These are phyloP conservation scores for Coniochaeta prunicola DNA, from an alignment of 2,329 filamentous ascomycete genomes.

Conservation along the genomic window DNA sequence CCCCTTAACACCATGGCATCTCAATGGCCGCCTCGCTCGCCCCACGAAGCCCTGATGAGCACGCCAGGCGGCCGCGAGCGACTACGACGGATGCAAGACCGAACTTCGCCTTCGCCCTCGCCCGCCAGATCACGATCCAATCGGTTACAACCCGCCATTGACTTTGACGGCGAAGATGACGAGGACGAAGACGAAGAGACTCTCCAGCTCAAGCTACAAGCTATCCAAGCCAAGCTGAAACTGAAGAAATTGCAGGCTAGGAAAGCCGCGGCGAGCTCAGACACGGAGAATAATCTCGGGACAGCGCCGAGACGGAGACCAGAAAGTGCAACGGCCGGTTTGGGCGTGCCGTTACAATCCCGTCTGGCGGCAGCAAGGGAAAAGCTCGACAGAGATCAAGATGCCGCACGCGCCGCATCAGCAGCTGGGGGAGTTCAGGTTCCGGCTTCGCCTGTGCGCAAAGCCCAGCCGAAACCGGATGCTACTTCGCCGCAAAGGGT, in stretches of 20 bases:
- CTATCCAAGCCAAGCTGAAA: constrained; percentile 81
- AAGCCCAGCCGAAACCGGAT: constrained; percentile 37
- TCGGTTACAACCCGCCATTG: constrained; percentile 23
- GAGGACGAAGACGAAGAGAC: constrained; percentile 85
- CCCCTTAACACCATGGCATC: constrained; percentile 26
- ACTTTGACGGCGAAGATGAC: constrained; percentile 29
- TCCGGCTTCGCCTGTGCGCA: constrained; percentile 64
- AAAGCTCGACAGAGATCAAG: constrained; percentile 15
- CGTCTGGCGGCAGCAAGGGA: constrained; percentile 13
- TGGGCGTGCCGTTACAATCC: constrained; percentile 17
- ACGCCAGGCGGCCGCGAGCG: constrained; percentile 75
- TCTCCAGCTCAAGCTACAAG: constrained; percentile 75
- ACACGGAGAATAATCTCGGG: not conserved
- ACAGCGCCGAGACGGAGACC: not conserved
- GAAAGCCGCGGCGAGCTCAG: constrained; percentile 24
- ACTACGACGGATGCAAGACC: constrained; percentile 60
- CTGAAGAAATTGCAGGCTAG: constrained; percentile 77
- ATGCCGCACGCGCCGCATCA: constrained; percentile 18
- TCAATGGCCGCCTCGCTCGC: constrained; percentile 62
- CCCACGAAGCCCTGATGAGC: constrained; percentile 55
- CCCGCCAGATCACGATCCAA: constrained; percentile 47
- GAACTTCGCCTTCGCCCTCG: constrained; percentile 61
- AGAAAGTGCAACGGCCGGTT: constrained; percentile 9
- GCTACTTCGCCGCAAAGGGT: constrained; percentile 72
- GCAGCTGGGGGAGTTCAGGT: constrained; percentile 52